Conservation (phyloP, 345 rosid genomes). For the Arabis alpina region DNA sequence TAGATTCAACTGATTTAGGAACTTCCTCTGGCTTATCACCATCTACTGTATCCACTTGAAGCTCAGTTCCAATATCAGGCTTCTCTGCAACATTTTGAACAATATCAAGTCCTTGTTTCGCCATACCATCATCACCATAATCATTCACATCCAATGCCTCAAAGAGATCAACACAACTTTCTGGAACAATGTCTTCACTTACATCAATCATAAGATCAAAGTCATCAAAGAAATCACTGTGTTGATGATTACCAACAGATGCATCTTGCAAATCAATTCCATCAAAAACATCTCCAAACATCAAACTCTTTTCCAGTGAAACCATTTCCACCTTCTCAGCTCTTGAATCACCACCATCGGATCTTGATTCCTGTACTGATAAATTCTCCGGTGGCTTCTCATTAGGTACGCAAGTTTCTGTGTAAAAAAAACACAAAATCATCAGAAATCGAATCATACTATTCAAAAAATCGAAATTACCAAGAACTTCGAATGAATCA, state of each 20-base stretch:
- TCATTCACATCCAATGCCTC: constrained; percentile 32
- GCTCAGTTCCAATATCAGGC: constrained; percentile 25
- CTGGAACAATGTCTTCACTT: constrained; percentile 39
- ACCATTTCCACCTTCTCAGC: constrained; percentile 21
- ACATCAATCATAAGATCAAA: constrained; percentile 53
- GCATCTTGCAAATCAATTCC: constrained; percentile 44
- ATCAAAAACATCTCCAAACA: constrained; percentile 31
- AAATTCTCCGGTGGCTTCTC: constrained; percentile 21
- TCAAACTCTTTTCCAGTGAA: constrained; percentile 12
- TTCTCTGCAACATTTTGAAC: constrained; percentile 35
- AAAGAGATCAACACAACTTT: constrained; percentile 35
- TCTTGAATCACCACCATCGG: constrained; percentile 22
- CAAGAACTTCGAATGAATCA: background rate
- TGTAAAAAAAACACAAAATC: constrained; percentile 25
- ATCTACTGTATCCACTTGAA: constrained; percentile 27
- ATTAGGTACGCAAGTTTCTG: constrained; percentile 25
- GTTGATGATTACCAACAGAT: constrained; percentile 30
- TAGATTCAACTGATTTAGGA: constrained; percentile 25
- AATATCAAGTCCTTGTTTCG: constrained; percentile 34
- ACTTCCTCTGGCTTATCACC: constrained; percentile 30
- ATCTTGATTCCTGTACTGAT: constrained; percentile 14
- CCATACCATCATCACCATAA: constrained; percentile 33
- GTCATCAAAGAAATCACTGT: constrained; percentile 54
- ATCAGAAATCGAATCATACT: constrained; percentile 5
- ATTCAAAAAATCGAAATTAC: background rate